These are phyloP conservation scores for Triadica sebifera DNA, from an alignment of 345 rosid species.

Conservation along the genomic window DNA sequence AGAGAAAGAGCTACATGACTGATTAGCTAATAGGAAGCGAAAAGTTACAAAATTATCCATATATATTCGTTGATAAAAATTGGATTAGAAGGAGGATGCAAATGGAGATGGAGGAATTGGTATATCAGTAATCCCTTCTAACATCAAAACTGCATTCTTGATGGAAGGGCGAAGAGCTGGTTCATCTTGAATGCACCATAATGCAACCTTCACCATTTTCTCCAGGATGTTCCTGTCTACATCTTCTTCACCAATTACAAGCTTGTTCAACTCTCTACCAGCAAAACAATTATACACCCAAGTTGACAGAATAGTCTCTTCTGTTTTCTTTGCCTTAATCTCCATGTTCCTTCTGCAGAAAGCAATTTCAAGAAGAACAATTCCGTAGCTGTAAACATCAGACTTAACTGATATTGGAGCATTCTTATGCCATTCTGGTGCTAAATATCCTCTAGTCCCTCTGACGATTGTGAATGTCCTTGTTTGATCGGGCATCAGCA, in stretches of 20 bases:
- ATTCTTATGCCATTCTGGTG: conserved; percentile 26
- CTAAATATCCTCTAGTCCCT: conserved; percentile 38
- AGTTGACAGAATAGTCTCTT: neutral
- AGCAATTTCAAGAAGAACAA: conserved; percentile 21
- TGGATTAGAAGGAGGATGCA: too few species aligned
- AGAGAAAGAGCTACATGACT: too few species aligned
- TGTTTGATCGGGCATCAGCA: conserved; percentile 26
- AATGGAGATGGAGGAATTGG: conserved; percentile 14
- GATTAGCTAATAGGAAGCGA: too few species aligned
- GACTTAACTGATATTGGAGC: conserved; percentile 21
- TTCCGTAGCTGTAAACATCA: conserved; percentile 25
- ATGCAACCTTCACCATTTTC: conserved; percentile 24
- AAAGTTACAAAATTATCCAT: too few species aligned
- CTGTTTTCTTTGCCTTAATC: neutral
- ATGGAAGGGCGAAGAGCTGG: conserved; percentile 22
- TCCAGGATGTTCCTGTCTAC: conserved; percentile 11
- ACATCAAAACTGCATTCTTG: conserved; percentile 22
- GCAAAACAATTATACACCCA: conserved; percentile 2
- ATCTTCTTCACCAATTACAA: neutral
- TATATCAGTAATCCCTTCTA: conserved; percentile 23
- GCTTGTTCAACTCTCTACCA: neutral
- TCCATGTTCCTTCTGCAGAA: conserved; percentile 25
- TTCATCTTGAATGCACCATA: conserved; percentile 31
- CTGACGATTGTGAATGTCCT: conserved; percentile 20
- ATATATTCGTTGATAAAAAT: too few species aligned